Percentiles rank a stretch among this genome's conserved stretches.
Evolutionary conservation across 2,329 filamentous ascomycete genomes (phyloP).

Genomic region (Aspergillus hortae): DNA sequence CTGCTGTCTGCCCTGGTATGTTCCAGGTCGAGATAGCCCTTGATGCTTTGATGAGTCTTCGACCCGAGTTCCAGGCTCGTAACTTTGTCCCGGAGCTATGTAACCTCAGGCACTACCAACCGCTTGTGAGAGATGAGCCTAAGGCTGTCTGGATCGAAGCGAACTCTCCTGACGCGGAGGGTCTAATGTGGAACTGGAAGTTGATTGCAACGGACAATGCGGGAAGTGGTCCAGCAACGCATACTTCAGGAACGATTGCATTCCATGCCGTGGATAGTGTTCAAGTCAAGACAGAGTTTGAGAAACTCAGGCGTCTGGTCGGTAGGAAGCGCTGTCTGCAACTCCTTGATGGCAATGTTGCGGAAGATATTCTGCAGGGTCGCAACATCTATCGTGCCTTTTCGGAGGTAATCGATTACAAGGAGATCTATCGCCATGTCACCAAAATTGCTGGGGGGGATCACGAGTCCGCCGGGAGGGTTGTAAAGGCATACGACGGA

Average conservation of each 20-base stretch:
- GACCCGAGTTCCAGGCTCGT: conserved; percentile 18
- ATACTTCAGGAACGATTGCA: neutral
- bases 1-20: conserved; percentile 38
- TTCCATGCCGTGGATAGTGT: neutral
- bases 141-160: conserved; percentile 25
- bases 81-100: conserved; percentile 20
- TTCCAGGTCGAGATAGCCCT: conserved; percentile 37
- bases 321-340: conserved; percentile 15
- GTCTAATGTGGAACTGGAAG: conserved; percentile 26
- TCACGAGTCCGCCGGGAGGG: neutral
- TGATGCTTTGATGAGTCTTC: conserved; percentile 30
- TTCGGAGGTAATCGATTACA: conserved; percentile 10
- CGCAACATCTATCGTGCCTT: conserved; percentile 16
- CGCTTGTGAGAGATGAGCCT: conserved; percentile 12
- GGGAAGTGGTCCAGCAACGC: neutral
- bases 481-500: conserved; percentile 10
- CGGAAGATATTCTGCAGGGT: conserved; percentile 14
- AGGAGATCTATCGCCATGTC: conserved; percentile 8
- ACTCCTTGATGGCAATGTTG: conserved; percentile 4
- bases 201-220: conserved; percentile 15
- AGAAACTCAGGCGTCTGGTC: neutral
- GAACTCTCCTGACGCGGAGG: conserved; percentile 8
- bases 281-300: neutral
- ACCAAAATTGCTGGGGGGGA: conserved; percentile 10
- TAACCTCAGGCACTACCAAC: conserved; percentile 26